phyloP scores from a whole-genome alignment of 2,329 filamentous ascomycete genomes.

The Calonectria pteridis region DNA sequence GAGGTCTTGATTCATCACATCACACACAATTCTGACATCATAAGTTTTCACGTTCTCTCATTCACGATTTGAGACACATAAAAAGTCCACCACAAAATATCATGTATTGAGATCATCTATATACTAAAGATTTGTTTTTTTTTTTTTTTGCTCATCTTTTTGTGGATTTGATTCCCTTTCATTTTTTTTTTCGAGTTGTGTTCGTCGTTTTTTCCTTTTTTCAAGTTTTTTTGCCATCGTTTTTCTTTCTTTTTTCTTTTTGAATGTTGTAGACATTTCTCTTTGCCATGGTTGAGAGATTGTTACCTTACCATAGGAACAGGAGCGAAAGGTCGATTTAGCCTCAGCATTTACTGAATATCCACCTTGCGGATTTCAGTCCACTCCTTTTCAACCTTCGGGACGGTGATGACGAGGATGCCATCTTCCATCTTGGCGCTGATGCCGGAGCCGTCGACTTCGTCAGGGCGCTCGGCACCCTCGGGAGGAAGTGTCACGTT shows the following conservation, averaged over 20 bases:
- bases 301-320: conserved; percentile 1
- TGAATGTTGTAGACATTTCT: neutral
- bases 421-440: conserved; percentile 84
- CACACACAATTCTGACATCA: too few species aligned
- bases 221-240: neutral
- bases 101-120: conserved; percentile 19
- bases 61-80: neutral
- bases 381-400: conserved; percentile 77
- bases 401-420: conserved; percentile 80
- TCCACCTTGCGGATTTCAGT: conserved; percentile 73
- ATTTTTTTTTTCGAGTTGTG: neutral
- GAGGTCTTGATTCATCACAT: neutral
- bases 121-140: neutral
- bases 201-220: neutral
- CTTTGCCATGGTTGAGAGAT: neutral
- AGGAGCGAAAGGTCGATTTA: neutral
- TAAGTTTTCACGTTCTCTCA: neutral
- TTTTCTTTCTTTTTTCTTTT: conserved; percentile 22
- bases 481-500: conserved; percentile 71
- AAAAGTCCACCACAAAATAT: conserved; percentile 16
- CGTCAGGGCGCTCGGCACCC: conserved; percentile 60
- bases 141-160: neutral
- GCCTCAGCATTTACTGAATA: conserved; percentile 56
- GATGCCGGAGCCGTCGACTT: conserved; percentile 76
- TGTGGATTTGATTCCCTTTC: neutral